phyloP scores from a whole-genome alignment of 345 rosid species.

The Euphorbia lathyris region DNA sequence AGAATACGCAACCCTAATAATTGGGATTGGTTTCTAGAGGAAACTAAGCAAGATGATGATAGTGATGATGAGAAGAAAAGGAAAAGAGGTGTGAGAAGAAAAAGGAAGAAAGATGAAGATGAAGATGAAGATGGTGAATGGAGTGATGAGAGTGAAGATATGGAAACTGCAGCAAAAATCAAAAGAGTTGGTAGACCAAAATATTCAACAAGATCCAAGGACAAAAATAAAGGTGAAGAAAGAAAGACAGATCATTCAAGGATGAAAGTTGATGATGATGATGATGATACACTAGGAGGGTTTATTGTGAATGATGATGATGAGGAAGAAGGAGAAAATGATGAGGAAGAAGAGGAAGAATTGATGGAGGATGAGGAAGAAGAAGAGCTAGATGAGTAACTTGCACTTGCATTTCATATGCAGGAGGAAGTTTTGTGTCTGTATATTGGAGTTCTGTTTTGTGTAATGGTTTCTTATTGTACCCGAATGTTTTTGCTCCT shows the following conservation, averaged over 20 bases:
- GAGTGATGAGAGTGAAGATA: conserved; percentile 60
- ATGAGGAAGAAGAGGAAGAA: conserved; percentile 35
- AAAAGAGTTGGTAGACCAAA: conserved; percentile 30
- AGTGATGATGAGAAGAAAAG: conserved; percentile 26
- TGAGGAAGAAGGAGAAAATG: conserved; percentile 12
- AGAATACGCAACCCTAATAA: conserved; percentile 34
- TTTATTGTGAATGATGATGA: conserved; percentile 62
- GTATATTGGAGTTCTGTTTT: no score
- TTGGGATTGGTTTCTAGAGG: conserved; percentile 88
- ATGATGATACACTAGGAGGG: conserved; percentile 68
- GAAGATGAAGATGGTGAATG: conserved; percentile 56
- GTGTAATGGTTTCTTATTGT: no score
- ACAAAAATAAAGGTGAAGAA: conserved; percentile 15
- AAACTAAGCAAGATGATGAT: conserved; percentile 30
- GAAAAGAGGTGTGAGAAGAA: conserved; percentile 32
- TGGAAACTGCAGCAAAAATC: conserved; percentile 25
- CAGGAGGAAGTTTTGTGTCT: not conserved
- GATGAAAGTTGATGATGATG: conserved; percentile 31
- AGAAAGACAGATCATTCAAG: conserved; percentile 10
- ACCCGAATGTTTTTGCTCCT: no score
- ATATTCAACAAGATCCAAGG: conserved; percentile 60
- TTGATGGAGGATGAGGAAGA: conserved; percentile 22
- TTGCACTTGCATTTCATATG: not conserved
- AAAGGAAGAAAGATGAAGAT: conserved; percentile 36
- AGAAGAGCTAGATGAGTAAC: conserved; percentile 17